Conservation (phyloP, 129 eudicot genomes). For the Logfia minima region DNA sequence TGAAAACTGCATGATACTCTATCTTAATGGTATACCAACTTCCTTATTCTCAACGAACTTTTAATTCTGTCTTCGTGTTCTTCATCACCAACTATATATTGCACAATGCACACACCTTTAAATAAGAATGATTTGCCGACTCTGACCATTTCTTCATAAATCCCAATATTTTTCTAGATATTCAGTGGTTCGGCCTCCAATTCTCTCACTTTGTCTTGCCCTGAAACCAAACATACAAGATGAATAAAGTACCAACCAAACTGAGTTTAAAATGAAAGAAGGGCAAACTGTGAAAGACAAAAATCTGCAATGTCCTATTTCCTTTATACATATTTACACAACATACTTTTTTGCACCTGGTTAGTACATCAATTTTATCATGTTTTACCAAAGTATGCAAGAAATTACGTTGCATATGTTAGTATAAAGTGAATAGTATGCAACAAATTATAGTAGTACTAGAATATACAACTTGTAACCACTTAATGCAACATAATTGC, state of each 20-base stretch:
- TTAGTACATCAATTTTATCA: not conserved
- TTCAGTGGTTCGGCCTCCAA: slow-evolving; percentile 38
- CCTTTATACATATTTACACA: not conserved
- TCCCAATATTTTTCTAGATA: slow-evolving; percentile 13
- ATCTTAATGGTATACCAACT: slow-evolving; percentile 31
- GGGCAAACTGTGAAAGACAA: not conserved
- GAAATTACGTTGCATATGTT: not conserved
- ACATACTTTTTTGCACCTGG: not conserved
- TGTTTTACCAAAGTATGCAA: not conserved
- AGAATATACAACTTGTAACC: not conserved
- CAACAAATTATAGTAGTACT: not conserved
- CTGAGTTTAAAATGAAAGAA: slow-evolving; percentile 4
- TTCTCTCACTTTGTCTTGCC: slow-evolving; percentile 41
- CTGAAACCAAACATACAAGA: slow-evolving; percentile 25
- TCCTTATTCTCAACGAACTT: slow-evolving; percentile 32
- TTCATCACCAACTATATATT: slow-evolving; percentile 13
- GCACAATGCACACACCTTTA: slow-evolving; percentile 30
- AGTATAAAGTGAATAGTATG: not conserved
- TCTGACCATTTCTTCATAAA: slow-evolving; percentile 25
- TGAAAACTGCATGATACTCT: slow-evolving; percentile 20
- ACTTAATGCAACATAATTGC: not conserved
- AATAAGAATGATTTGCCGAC: slow-evolving; percentile 19
- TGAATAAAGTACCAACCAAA: not conserved
- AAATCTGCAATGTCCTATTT: not conserved
- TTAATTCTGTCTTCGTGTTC: slow-evolving; percentile 29